Percentiles rank a stretch among this genome's conserved stretches.
phyloP scores from a whole-genome alignment of 345 rosid species.

The Populus tremula region DNA sequence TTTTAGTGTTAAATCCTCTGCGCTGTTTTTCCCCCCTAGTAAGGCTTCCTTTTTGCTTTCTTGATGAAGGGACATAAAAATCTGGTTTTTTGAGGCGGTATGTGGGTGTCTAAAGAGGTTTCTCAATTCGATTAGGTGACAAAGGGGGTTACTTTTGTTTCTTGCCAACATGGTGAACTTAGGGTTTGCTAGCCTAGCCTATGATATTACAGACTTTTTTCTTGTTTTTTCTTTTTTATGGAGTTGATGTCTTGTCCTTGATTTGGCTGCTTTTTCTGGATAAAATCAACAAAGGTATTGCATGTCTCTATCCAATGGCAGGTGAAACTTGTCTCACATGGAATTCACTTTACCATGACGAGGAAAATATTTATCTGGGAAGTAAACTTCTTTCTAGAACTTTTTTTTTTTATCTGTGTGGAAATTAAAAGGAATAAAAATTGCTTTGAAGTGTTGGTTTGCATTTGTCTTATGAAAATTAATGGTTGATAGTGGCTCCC shows the following conservation, averaged over 20 bases:
- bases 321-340: not conserved
- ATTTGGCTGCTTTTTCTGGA: not conserved
- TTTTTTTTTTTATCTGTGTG: not conserved
- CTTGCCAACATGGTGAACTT: not conserved
- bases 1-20: too few relatives aligned
- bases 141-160: not conserved
- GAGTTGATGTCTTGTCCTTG: not conserved
- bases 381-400: not conserved
- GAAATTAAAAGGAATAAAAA: not conserved
- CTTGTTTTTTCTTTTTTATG: not conserved
- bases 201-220: not conserved
- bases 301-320: not conserved
- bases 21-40: too few relatives aligned
- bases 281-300: not conserved
- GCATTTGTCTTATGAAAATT: not conserved
- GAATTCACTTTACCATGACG: not conserved
- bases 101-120: not conserved
- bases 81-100: not conserved
- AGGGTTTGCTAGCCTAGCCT: not conserved
- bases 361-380: not conserved
- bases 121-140: not conserved
- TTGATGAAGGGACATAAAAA: not conserved
- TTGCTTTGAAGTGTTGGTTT: not conserved
- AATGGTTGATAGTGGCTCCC: not conserved
- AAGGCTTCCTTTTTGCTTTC: not conserved